Conservation (phyloP, 441 rosid genomes). For the Gossypium davidsonii region DNA sequence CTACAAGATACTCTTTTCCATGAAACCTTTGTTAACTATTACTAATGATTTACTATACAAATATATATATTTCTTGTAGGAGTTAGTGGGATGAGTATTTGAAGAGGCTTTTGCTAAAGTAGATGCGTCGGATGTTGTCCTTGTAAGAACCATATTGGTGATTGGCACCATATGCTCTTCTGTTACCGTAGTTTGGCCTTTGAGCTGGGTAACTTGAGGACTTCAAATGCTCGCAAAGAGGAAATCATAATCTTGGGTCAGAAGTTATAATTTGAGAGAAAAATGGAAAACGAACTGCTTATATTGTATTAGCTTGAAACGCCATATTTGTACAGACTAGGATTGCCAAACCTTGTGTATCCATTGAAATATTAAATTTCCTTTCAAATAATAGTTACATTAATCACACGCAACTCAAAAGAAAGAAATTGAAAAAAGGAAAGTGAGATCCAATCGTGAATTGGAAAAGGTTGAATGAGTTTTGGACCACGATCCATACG, state of each 20-base stretch:
- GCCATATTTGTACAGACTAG: no score
- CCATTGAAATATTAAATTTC: no score
- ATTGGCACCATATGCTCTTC: background rate
- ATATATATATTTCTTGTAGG: constrained; percentile 16
- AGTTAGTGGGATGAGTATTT: constrained; percentile 13
- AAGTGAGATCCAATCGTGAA: background rate
- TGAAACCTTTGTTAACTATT: background rate
- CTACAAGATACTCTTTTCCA: constrained; percentile 24
- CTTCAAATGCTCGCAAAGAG: no score
- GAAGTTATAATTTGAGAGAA: no score
- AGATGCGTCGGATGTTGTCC: constrained; percentile 8
- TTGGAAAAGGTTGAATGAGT: background rate
- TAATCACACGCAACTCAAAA: background rate
- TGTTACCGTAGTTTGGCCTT: no score
- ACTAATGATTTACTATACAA: background rate
- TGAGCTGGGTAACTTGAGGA: no score
- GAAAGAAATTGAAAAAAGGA: no score
- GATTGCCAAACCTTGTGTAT: no score
- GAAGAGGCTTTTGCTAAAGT: constrained; percentile 10
- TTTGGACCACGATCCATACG: background rate
- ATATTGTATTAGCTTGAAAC: no score
- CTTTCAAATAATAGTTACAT: background rate
- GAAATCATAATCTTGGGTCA: no score
- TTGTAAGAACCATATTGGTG: background rate
- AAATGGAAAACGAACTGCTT: no score